These are phyloP conservation scores for Fusarium circinatum DNA, from an alignment of 2,329 filamentous ascomycete species.

Conservation along the genomic window DNA sequence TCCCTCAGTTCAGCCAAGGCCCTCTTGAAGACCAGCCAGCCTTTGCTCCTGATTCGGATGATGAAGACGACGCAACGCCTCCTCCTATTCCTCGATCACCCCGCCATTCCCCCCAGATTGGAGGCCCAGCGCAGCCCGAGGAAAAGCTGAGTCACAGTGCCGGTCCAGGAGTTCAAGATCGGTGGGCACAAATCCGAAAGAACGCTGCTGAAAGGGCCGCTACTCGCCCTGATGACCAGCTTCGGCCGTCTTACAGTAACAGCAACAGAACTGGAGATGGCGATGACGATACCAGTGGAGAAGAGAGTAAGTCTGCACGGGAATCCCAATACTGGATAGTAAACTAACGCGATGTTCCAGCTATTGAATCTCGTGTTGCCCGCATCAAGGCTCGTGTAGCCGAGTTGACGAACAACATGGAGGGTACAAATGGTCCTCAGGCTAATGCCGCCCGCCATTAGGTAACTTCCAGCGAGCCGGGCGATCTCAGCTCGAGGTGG, in stretches of 20 bases:
- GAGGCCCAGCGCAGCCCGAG: conserved; percentile 43
- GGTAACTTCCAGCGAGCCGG: background rate
- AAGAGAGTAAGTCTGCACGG: conserved; percentile 80
- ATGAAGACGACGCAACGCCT: conserved; percentile 60
- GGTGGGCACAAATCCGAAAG: conserved; percentile 96
- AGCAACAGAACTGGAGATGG: conserved; percentile 68
- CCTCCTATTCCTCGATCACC: conserved; percentile 62
- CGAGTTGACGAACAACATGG: conserved; percentile 88
- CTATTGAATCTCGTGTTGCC: conserved; percentile 94
- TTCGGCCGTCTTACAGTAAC: conserved; percentile 65
- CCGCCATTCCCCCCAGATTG: conserved; percentile 40
- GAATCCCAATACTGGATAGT: background rate
- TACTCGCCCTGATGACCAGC: conserved; percentile 72
- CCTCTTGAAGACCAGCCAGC: conserved; percentile 88
- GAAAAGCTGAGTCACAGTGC: conserved; percentile 50
- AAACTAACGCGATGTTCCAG: conserved; percentile 57
- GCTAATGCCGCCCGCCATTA: conserved; percentile 33
- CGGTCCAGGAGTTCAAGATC: conserved; percentile 66
- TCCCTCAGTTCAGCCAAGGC: conserved; percentile 82
- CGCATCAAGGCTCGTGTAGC: conserved; percentile 98
- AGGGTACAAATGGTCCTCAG: conserved; percentile 58
- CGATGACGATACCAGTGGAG: conserved; percentile 91
- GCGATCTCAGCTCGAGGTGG: background rate
- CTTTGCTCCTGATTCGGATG: conserved; percentile 73
- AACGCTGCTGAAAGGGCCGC: conserved; percentile 87